These are phyloP conservation scores for Globisporangium spinosum DNA, from an alignment of 352 stramenopile genomes.

Conservation along the genomic window DNA sequence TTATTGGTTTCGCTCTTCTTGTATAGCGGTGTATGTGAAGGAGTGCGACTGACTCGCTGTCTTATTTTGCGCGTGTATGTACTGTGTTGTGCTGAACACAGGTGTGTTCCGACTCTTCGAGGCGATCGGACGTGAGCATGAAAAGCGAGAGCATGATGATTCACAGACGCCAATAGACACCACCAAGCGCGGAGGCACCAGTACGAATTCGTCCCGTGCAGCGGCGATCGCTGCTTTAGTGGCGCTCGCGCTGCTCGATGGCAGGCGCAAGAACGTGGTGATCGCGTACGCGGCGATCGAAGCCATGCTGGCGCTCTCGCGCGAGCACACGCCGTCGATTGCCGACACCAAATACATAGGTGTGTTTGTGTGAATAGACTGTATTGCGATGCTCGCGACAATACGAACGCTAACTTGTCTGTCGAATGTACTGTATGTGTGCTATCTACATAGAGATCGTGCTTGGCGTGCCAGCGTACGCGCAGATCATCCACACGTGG, in stretches of 20 bases:
- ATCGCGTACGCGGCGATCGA: slow-evolving; percentile 53
- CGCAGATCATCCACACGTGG: slow-evolving; percentile 63
- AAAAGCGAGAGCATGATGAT: neutral
- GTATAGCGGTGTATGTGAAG: neutral
- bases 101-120: slow-evolving; percentile 51
- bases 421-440: neutral
- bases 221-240: slow-evolving; percentile 31
- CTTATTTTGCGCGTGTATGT: neutral
- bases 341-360: slow-evolving; percentile 44
- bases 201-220: slow-evolving; percentile 29
- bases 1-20: neutral
- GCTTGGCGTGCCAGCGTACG: slow-evolving; percentile 31
- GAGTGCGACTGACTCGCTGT: neutral
- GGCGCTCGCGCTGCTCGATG: slow-evolving; percentile 42
- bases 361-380: slow-evolving; percentile 18
- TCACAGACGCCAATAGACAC: neutral
- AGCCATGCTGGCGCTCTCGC: slow-evolving; percentile 33
- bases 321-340: slow-evolving; percentile 25
- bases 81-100: neutral
- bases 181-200: neutral
- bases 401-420: neutral
- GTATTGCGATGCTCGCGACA: neutral
- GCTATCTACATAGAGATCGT: slow-evolving; percentile 29
- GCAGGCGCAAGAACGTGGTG: slow-evolving; percentile 40
- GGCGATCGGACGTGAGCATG: slow-evolving; percentile 21